phyloP scores from a whole-genome alignment of 1,284 basidiomycete species.

The Xerocomus amazonicus region DNA sequence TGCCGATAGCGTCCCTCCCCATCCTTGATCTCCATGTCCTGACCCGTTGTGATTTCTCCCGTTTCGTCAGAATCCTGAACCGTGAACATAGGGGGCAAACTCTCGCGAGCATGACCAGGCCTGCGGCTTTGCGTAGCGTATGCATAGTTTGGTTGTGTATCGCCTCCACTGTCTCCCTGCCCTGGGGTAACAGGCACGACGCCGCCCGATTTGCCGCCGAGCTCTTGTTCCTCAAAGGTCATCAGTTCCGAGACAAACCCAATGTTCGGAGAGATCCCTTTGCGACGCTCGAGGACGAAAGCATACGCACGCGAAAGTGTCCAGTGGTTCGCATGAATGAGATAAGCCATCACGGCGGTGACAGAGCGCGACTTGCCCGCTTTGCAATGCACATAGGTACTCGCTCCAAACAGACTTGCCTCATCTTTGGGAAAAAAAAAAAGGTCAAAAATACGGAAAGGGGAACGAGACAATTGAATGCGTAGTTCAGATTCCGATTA shows the following conservation, averaged over 20 bases:
- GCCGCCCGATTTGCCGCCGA: slow-evolving; percentile 78
- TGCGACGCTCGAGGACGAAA: slow-evolving; percentile 86
- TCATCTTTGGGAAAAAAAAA: slow-evolving; percentile 58
- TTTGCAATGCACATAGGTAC: slow-evolving; percentile 95
- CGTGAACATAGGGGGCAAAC: slow-evolving; percentile 61
- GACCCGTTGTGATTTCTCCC: slow-evolving; percentile 52
- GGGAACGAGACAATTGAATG: slow-evolving; percentile 2
- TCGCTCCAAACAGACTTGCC: slow-evolving; percentile 81
- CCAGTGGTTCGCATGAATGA: slow-evolving; percentile 97
- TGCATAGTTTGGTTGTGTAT: slow-evolving; percentile 34
- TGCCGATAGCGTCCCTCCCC: slow-evolving; percentile 79
- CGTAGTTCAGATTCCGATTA: slow-evolving; percentile 3
- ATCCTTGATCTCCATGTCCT: slow-evolving; percentile 85
- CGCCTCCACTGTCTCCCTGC: slow-evolving; percentile 22
- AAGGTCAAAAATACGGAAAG: slow-evolving; percentile 6
- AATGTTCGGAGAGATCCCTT: slow-evolving; percentile 96
- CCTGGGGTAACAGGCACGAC: slow-evolving; percentile 47
- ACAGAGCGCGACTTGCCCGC: slow-evolving; percentile 95
- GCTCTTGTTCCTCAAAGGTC: slow-evolving; percentile 89
- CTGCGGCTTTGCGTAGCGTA: slow-evolving; percentile 47
- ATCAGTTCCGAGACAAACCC: slow-evolving; percentile 97
- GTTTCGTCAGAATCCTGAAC: slow-evolving; percentile 29
- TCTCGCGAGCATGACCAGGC: slow-evolving; percentile 65
- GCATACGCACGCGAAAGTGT: slow-evolving; percentile 86
- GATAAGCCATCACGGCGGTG: slow-evolving; percentile 95